Percentiles rank a stretch among this genome's conserved stretches.
Conservation (phyloP, 805 yeast genomes). For the Starmerella apis region DNA sequence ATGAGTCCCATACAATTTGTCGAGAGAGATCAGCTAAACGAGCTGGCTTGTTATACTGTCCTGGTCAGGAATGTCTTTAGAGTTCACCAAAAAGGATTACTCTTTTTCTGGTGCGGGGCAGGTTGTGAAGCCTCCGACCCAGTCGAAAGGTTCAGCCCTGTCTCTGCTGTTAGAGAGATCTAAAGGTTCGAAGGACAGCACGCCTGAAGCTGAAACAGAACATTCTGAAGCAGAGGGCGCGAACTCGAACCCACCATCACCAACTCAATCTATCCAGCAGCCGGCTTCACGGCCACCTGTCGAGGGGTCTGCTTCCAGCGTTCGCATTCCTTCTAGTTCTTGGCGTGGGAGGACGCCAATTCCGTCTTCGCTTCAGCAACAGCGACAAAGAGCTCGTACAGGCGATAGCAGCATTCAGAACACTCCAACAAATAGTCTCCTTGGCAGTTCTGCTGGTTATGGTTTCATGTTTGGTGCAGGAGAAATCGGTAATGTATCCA, state of each 20-base stretch:
- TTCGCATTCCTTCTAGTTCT: conserved; percentile 18
- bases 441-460: conserved; percentile 21
- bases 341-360: conserved; percentile 17
- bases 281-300: background rate
- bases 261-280: background rate
- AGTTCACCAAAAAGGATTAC: conserved; percentile 21
- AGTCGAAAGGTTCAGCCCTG: conserved; percentile 21
- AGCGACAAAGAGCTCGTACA: conserved; percentile 29
- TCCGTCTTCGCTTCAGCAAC: conserved; percentile 20
- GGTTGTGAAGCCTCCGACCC: conserved; percentile 1
- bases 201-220: background rate
- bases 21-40: background rate
- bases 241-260: conserved; percentile 5
- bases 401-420: conserved; percentile 33
- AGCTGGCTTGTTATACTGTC: background rate
- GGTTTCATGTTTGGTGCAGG: conserved; percentile 28
- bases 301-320: conserved; percentile 10
- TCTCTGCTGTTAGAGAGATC: conserved; percentile 23
- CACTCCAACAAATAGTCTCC: conserved; percentile 18
- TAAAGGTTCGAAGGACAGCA: conserved; percentile 9
- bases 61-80: conserved; percentile 22
- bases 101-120: background rate
- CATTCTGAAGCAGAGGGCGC: conserved; percentile 4
- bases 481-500: conserved; percentile 27
- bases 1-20: background rate